phyloP scores from a whole-genome alignment of 1,139 yeast species.

The Tardiomyces digboiensis region DNA sequence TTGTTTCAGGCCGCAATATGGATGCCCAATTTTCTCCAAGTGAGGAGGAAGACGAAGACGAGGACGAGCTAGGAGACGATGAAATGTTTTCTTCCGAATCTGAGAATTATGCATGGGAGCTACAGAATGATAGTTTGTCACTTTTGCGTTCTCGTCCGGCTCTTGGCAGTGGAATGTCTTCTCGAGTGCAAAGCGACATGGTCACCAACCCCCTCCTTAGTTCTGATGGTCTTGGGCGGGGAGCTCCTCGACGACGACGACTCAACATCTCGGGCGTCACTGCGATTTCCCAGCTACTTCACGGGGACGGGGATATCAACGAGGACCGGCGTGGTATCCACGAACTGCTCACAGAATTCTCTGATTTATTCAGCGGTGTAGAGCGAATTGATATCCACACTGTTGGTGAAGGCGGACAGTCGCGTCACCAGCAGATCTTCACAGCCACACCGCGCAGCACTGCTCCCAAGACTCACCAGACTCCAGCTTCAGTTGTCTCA shows the following conservation, averaged over 20 bases:
- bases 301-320: background rate
- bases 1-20: background rate
- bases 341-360: background rate
- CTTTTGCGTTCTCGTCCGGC: background rate
- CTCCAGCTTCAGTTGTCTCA: slow-evolving; percentile 5
- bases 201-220: background rate
- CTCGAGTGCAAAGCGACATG: background rate
- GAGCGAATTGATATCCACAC: background rate
- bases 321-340: background rate
- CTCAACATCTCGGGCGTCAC: background rate
- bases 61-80: background rate
- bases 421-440: background rate
- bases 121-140: background rate
- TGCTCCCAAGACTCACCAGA: background rate
- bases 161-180: background rate
- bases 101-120: background rate
- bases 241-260: background rate
- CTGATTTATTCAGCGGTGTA: background rate
- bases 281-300: background rate
- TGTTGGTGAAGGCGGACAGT: background rate
- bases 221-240: background rate
- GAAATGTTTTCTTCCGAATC: background rate
- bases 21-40: background rate
- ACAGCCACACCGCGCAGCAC: background rate
- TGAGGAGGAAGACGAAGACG: background rate